Conservation (phyloP, 441 rosid species). For the Isatis lusitanica region DNA sequence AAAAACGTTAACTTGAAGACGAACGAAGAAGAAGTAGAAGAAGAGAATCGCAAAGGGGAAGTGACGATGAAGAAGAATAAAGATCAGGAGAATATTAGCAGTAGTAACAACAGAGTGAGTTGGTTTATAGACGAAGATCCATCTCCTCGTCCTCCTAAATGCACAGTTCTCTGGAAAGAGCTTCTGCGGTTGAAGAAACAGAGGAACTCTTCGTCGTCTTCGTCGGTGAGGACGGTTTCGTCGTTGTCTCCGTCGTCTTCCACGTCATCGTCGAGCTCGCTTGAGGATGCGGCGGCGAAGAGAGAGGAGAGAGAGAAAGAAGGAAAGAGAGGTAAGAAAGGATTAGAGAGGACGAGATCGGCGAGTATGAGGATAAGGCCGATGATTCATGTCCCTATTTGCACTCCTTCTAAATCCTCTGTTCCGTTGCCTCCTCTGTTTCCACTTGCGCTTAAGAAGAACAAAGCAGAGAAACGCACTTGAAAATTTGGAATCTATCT, state of each 20-base stretch:
- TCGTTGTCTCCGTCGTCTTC: constrained; percentile 78
- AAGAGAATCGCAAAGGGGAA: constrained; percentile 26
- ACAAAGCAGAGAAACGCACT: constrained; percentile 60
- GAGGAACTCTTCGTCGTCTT: constrained; percentile 51
- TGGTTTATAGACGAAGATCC: constrained; percentile 94
- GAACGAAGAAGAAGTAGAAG: constrained; percentile 35
- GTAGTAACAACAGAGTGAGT: constrained; percentile 36
- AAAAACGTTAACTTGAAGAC: constrained; percentile 55
- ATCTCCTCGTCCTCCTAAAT: constrained; percentile 96
- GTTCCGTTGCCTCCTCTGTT: constrained; percentile 73
- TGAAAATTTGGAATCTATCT: not conserved
- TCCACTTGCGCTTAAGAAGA: constrained; percentile 56
- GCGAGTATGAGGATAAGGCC: constrained; percentile 79
- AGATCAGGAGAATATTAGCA: constrained; percentile 32
- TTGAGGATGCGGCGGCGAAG: constrained; percentile 43
- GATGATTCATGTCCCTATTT: constrained; percentile 81
- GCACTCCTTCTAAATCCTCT: constrained; percentile 62
- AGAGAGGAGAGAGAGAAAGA: constrained; percentile 41
- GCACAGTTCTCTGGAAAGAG: constrained; percentile 94
- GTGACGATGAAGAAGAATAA: constrained; percentile 36
- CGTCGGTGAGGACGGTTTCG: constrained; percentile 65
- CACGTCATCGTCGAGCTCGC: constrained; percentile 56
- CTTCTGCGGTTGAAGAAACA: constrained; percentile 78
- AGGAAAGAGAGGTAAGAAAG: constrained; percentile 72
- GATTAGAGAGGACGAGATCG: constrained; percentile 85